Percentiles rank a stretch among this genome's conserved stretches.
Conservation (phyloP, 2,329 filamentous ascomycete species). For the Neoarthrinium moseri region DNA sequence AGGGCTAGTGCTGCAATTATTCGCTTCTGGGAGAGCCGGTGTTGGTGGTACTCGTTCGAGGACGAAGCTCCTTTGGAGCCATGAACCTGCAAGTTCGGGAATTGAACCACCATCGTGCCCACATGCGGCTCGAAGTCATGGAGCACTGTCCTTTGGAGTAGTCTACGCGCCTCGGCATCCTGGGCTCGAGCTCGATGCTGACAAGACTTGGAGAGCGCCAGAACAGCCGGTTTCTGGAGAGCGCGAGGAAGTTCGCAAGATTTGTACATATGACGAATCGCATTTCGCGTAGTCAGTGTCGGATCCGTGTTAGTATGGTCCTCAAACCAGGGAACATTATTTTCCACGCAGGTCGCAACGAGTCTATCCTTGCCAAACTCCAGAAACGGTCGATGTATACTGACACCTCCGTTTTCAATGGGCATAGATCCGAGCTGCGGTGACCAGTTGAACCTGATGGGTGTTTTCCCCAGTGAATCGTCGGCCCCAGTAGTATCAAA, state of each 20-base stretch:
- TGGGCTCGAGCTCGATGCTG: slow-evolving; percentile 40
- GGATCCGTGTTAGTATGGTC: slow-evolving; percentile 80
- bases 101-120: slow-evolving; percentile 45
- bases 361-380: slow-evolving; percentile 70
- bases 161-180: slow-evolving; percentile 50
- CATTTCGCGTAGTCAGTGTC: slow-evolving; percentile 77
- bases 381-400: slow-evolving; percentile 68
- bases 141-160: slow-evolving; percentile 50
- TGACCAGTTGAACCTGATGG: slow-evolving; percentile 1
- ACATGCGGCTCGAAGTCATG: slow-evolving; percentile 45
- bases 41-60: slow-evolving; percentile 18
- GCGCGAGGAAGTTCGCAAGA: slow-evolving; percentile 65
- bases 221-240: slow-evolving; percentile 62
- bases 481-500: neutral
- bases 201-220: slow-evolving; percentile 57
- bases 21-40: slow-evolving; percentile 35
- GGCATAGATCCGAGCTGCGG: slow-evolving; percentile 21
- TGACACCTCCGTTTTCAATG: slow-evolving; percentile 65
- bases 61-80: slow-evolving; percentile 15
- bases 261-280: slow-evolving; percentile 66
- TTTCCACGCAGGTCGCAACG: slow-evolving; percentile 70
- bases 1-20: slow-evolving; percentile 45
- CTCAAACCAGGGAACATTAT: slow-evolving; percentile 73
- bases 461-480: neutral
- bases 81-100: slow-evolving; percentile 35